Base-by-base conservation (phyloP, 768 basidiomycete species). In the Clavaria fumosa region DNA sequence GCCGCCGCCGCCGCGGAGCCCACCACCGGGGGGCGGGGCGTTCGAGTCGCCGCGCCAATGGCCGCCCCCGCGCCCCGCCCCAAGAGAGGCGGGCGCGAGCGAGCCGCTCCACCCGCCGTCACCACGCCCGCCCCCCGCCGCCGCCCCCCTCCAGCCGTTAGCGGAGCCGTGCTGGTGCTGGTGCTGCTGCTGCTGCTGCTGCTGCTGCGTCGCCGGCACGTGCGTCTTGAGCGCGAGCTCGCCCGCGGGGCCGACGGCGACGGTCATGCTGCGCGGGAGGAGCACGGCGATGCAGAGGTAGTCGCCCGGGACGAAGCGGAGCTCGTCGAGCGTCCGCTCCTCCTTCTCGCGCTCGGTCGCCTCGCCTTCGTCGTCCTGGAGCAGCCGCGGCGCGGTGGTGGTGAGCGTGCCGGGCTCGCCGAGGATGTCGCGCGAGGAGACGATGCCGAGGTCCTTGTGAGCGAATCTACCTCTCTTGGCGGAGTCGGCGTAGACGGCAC, bases 341-440 rank as follows among this genome's bases (percentile, higher is more conserved):
- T 75, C 72, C 39, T 62, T 66, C 50, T 70, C 69, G 17, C 66
- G 58, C 31, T 72, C 69, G 1, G 53, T 61, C 6, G 48, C 51
- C 42, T 66, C 59, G 1, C 52, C 49, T 19, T 65, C 66, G 0
- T 46, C 40, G 42, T 76, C 76, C 31, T 72, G 69, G 15, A 75
- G 55, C 2, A 84, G 63, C 2, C 77, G 67, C 0, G 75, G 66
- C 0, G 79, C 78, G 4, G 71, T 60, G 10, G 53, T 53, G 27
- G 66, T 62, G 15, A 79, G 53, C 1, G 75, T 55, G 23, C 81
- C 81, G 3, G 79, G 77, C 53, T 84, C 83, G 34, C 82, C 82
- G 2, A 84, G 69, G 45, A 86, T 79, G 56, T 86, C 85, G 44
- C 83, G 75, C 31, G 82, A 81, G 55, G 82, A 80, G 26, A 88